Base-by-base conservation (phyloP, 2,329 filamentous ascomycete species). In the Curvularia sp. region DNA sequence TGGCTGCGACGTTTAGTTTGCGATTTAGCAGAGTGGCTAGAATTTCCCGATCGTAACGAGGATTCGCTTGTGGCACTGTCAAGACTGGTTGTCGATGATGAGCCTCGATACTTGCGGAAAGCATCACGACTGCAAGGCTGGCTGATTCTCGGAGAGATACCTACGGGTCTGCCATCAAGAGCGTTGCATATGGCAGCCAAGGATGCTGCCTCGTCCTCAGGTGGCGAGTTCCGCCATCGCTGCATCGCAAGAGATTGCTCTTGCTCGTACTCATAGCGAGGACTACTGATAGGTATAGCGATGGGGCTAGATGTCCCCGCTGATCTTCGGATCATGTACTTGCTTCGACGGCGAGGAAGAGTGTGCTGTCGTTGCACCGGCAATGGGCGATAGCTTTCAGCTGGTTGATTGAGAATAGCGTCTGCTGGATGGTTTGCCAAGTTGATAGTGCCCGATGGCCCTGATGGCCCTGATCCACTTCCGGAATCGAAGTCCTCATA, bases 181-280 rank as follows among this genome's bases (percentile, higher is more conserved):
- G 87, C 87, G 69, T 85, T 80, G 57, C 82, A 82, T 77, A 89
- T 89, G 77, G 84, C 86, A 39, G 81, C 83, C 42, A 87, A 81
- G 6, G 84, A 80, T 54, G 86, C 86, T 65, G 86, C 84, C 80
- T 89, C 87, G 78, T 88, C 80, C 77, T 88, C 86, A 25, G 87
- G 87, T 32, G 87, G 87, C 54, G 85, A 88, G 64, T 86, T 79
- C 67, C 87, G 83, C 86, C 86, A 89, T 80, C 87, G 79, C 76
- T 89, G 86, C 65, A 89, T 78, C 5, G 86, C 61, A 13, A 69
- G 53, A n/a, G 69, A 66, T 15, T 67, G 67, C 5, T 43, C 39
- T 38, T 52, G 39, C 10, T 49, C 39, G 34, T 52, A 18, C 12
- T 47, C 53, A 13, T 50, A 34, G 9, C 45, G 23, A 3, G 42